These are phyloP conservation scores for Aaosphaeria arxii DNA, from an alignment of 2,329 filamentous ascomycete genomes.

Conservation along the genomic window DNA sequence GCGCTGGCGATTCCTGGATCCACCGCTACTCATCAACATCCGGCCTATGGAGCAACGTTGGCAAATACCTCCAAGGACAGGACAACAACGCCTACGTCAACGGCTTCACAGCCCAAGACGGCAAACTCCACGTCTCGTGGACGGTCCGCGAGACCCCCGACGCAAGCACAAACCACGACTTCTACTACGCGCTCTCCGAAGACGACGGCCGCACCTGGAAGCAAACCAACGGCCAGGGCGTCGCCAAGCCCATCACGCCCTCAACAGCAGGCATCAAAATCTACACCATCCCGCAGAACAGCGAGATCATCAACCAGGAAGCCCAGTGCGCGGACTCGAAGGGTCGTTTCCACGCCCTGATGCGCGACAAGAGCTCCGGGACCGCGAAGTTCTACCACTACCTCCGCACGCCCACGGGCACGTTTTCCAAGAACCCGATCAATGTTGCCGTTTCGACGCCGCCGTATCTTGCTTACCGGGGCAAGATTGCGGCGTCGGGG, in stretches of 20 bases:
- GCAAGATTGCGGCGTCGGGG: constrained; percentile 25
- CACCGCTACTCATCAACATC: constrained; percentile 41
- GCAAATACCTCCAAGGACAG: constrained; percentile 44
- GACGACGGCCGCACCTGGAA: constrained; percentile 46
- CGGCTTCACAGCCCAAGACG: constrained; percentile 40
- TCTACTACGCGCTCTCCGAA: constrained; percentile 50
- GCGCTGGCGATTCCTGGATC: constrained; percentile 49
- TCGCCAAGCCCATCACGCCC: constrained; percentile 44
- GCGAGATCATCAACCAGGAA: constrained; percentile 52
- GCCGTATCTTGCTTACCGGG: constrained; percentile 30
- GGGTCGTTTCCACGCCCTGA: constrained; percentile 50
- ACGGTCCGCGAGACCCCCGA: constrained; percentile 50
- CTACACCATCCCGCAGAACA: constrained; percentile 45
- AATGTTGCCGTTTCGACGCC: constrained; percentile 25
- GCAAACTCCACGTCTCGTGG: constrained; percentile 46
- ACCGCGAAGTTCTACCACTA: constrained; percentile 32
- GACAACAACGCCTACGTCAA: constrained; percentile 54
- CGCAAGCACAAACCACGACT: constrained; percentile 49
- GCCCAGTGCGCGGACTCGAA: constrained; percentile 45
- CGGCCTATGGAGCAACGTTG: constrained; percentile 39
- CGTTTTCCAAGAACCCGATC: constrained; percentile 30
- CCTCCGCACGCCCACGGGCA: constrained; percentile 22
- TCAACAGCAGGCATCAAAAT: constrained; percentile 43
- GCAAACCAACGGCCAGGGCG: constrained; percentile 34
- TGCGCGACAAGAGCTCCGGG: constrained; percentile 40